Percentiles rank a stretch among this genome's conserved stretches.
These are phyloP conservation scores for Russula foetens DNA, from an alignment of 768 basidiomycete species.

Conservation along the genomic window DNA sequence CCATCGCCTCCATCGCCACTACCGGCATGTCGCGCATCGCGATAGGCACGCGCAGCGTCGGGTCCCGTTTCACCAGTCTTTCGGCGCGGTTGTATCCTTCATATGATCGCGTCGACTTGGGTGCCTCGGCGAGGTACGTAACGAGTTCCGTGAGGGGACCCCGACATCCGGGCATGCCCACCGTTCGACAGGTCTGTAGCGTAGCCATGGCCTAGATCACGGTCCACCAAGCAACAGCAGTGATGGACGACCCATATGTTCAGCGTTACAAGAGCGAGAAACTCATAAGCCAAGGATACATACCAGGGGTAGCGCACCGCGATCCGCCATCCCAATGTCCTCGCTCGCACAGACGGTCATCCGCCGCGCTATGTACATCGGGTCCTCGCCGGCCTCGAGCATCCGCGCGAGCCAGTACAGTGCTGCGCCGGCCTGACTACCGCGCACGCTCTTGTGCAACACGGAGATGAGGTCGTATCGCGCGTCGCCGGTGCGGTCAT, in stretches of 20 bases:
- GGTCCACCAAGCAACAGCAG: not conserved
- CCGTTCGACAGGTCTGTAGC: conserved; percentile 53
- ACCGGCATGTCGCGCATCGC: conserved; percentile 76
- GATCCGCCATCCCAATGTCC: conserved; percentile 77
- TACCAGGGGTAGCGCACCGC: conserved; percentile 66
- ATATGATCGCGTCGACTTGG: conserved; percentile 75
- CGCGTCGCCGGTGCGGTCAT: conserved; percentile 69
- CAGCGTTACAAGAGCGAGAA: not conserved
- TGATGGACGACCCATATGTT: not conserved
- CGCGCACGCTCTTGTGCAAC: conserved; percentile 76
- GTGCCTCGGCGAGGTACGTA: conserved; percentile 72
- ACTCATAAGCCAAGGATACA: conserved; percentile 20
- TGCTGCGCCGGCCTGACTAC: conserved; percentile 67
- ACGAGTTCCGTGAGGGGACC: conserved; percentile 73
- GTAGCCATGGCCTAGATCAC: conserved; percentile 48
- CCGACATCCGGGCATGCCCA: conserved; percentile 80
- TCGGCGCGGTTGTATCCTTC: conserved; percentile 68
- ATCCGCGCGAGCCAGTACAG: conserved; percentile 87
- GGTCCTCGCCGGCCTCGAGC: conserved; percentile 75
- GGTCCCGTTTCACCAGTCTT: conserved; percentile 45
- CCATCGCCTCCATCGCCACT: conserved; percentile 42
- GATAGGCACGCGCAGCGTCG: conserved; percentile 55
- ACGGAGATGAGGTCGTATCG: conserved; percentile 80
- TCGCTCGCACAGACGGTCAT: conserved; percentile 79
- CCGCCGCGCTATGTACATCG: conserved; percentile 63